A percentile compares a stretch with the other conserved stretches of the same genome.
phyloP scores from a whole-genome alignment of 2,329 filamentous ascomycete genomes.

The Dactylellina leptospora region DNA sequence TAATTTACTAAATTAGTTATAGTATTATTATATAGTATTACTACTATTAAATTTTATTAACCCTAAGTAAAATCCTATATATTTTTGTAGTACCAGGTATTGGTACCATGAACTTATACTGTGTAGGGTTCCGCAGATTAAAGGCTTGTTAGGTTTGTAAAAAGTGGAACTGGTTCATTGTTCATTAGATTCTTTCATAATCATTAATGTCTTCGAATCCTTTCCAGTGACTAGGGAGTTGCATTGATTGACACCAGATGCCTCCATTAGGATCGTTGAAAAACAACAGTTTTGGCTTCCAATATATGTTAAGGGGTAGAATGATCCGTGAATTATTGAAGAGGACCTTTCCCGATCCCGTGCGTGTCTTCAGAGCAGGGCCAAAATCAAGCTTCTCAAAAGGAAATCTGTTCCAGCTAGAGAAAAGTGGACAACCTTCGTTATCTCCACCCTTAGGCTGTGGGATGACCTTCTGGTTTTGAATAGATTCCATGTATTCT shows the following conservation, averaged over 20 bases:
- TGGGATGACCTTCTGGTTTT: slow-evolving; percentile 22
- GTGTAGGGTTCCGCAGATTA: too few relatives aligned
- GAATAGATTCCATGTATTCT: slow-evolving; percentile 31
- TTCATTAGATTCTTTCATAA: not conserved
- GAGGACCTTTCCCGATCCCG: slow-evolving; percentile 8
- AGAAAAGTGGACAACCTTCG: slow-evolving; percentile 27
- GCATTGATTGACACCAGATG: slow-evolving; percentile 36
- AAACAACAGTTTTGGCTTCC: slow-evolving; percentile 30
- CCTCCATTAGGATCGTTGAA: slow-evolving; percentile 27
- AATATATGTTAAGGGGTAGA: slow-evolving; percentile 21
- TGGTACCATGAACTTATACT: too few relatives aligned
- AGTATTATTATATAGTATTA: too few relatives aligned
- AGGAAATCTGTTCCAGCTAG: slow-evolving; percentile 23
- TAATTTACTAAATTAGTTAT: too few relatives aligned
- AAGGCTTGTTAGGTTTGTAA: too few relatives aligned
- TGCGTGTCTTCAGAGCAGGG: not conserved
- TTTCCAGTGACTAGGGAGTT: slow-evolving; percentile 28
- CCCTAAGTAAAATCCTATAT: too few relatives aligned
- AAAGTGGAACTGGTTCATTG: too few relatives aligned
- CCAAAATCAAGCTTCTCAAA: slow-evolving; percentile 34
- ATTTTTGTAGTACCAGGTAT: too few relatives aligned
- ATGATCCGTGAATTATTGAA: slow-evolving; percentile 32
- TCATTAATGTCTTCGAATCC: slow-evolving; percentile 21
- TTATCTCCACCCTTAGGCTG: slow-evolving; percentile 10
- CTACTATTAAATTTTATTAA: too few relatives aligned